Percentiles rank a stretch among this genome's conserved stretches.
These are phyloP conservation scores for Conoideocrella luteorostrata DNA, from an alignment of 2,329 filamentous ascomycete genomes.

Conservation along the genomic window DNA sequence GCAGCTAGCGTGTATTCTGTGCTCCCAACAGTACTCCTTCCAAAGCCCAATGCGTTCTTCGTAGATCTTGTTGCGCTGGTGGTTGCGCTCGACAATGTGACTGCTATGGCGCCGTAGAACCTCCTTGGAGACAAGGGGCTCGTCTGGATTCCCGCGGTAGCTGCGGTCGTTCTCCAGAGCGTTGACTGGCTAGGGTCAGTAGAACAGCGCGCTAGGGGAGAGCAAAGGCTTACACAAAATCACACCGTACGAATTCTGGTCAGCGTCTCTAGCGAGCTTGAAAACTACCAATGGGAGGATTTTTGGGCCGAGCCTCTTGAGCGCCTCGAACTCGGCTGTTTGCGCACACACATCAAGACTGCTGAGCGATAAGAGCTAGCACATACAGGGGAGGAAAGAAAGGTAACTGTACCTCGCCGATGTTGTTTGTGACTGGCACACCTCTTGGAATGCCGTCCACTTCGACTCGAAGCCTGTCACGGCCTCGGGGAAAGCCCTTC, in stretches of 20 bases:
- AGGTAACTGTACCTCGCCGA: background rate
- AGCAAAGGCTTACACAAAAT: background rate
- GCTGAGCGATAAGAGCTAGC: background rate
- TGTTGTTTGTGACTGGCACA: background rate
- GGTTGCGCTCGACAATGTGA: background rate
- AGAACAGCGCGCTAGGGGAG: background rate
- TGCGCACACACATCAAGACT: background rate
- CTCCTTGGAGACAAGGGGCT: background rate
- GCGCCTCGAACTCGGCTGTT: background rate
- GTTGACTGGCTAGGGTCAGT: background rate
- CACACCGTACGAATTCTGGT: background rate
- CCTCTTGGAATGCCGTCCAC: background rate
- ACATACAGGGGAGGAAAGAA: background rate
- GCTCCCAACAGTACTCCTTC: background rate
- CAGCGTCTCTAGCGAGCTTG: background rate
- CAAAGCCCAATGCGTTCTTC: background rate
- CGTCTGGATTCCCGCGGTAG: background rate
- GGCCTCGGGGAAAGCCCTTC: background rate
- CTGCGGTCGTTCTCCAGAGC: background rate
- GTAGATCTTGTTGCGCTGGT: background rate
- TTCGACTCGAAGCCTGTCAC: background rate
- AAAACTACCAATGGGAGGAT: background rate
- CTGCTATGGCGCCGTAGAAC: background rate
- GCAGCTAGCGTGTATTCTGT: background rate
- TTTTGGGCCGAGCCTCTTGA: background rate